Evolutionary conservation across 768 basidiomycete species (phyloP), one percentile per base, ranked within the genome.

Genomic region (Pulveroboletus frians): DNA sequence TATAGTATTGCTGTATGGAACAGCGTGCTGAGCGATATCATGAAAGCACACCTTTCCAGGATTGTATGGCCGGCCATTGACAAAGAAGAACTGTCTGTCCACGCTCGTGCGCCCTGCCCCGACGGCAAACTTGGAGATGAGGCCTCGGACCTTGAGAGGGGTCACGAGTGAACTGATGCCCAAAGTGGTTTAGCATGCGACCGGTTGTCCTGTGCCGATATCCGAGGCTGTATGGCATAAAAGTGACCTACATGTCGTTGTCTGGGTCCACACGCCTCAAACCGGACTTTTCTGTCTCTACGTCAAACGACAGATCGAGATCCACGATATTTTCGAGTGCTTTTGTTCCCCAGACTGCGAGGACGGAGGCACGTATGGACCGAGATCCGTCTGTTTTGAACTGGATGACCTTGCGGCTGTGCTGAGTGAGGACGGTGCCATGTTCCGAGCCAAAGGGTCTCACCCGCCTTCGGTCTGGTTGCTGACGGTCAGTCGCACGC

Each of bases 81-180:
- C 74, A 57, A 83, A 99, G 69, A 90, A 88, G 66, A 89, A 97
- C 56, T 98, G 96, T 2, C 94, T 71, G 61, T 97, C 96, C 0
- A 81, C 77, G 5, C 84, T 81, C 2, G 81, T 76, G 34, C 95
- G 72, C 6, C 93, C 94, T 53, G 79, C 80, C 0, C 85, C 86
- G 13, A 83, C 70, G 0, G 77, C 59, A 52, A 96, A 93, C 52
- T 85, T 88, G 1, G 95, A 97, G 20, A 95, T 79, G 1, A 96
- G 71, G 1, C 95, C 95, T 30, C 74, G 76, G 1, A 95, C 80
- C 10, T 66, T 66, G 27, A 94, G 77, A 8, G 70, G 56, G 1
- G 76, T 71, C 1, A 55, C 57, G 36, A 46, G 9, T 4, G 55
- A 52, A 32, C 61, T 66, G 15, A n/a, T 9, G 23, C 14, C 23